Evolutionary conservation across 2,329 filamentous ascomycete species (phyloP).

Genomic region (Pseudogymnoascus sp.): DNA sequence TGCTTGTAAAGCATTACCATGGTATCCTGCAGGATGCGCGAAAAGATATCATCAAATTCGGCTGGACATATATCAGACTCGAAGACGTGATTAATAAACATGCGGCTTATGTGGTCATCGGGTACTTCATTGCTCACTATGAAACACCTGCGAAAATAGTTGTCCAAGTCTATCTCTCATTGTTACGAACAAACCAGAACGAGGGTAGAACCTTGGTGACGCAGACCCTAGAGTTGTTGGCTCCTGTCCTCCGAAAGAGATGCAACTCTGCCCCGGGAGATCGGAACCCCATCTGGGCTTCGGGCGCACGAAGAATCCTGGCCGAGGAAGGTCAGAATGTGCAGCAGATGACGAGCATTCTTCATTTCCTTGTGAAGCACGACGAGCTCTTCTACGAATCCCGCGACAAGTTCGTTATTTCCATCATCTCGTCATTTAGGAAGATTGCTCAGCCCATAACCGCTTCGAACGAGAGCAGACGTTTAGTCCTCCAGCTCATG

Average conservation of each 20-base stretch:
- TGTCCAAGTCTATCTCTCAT: constrained; percentile 84
- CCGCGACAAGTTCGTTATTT: constrained; percentile 77
- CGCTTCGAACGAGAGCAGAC: constrained; percentile 84
- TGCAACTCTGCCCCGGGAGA: constrained; percentile 61
- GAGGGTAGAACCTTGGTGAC: constrained; percentile 88
- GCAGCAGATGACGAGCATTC: constrained; percentile 94
- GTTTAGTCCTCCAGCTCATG: constrained; percentile 83
- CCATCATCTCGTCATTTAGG: constrained; percentile 79
- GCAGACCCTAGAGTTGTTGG: constrained; percentile 87
- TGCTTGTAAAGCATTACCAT: constrained; percentile 92
- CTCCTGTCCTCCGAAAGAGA: constrained; percentile 84
- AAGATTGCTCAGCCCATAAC: constrained; percentile 81
- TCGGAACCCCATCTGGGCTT: constrained; percentile 75
- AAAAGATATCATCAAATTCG: constrained; percentile 98
- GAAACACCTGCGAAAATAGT: constrained; percentile 96
- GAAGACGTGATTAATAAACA: constrained; percentile 99
- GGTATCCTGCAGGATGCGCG: constrained; percentile 79
- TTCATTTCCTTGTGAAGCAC: constrained; percentile 90
- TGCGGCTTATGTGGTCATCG: constrained; percentile 91
- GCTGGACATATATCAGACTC: constrained; percentile 96
- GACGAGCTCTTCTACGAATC: constrained; percentile 92
- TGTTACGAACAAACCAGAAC: constrained; percentile 88
- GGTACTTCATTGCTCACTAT: constrained; percentile 94
- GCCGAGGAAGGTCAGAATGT: constrained; percentile 91
- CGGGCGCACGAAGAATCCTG: constrained; percentile 80